Conservation (phyloP, 352 stramenopile genomes). For the Phytophthora ramorum region DNA sequence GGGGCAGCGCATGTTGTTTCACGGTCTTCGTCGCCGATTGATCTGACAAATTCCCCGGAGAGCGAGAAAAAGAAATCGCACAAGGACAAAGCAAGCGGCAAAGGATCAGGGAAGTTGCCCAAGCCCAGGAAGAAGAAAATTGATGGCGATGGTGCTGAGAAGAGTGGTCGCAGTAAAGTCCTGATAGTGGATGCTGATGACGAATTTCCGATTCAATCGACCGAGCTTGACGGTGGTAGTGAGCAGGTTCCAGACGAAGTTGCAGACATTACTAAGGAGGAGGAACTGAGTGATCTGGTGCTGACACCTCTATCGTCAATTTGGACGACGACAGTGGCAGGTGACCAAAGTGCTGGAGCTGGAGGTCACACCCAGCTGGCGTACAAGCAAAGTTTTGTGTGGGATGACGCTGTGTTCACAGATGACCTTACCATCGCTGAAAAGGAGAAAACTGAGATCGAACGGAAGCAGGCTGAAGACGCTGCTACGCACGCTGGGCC, state of each 20-base stretch:
- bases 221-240: not conserved
- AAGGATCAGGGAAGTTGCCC: slow-evolving; percentile 5
- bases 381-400: slow-evolving; percentile 82
- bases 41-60: slow-evolving; percentile 38
- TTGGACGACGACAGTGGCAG: slow-evolving; percentile 49
- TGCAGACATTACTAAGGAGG: slow-evolving; percentile 8
- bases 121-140: slow-evolving; percentile 26
- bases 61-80: slow-evolving; percentile 24
- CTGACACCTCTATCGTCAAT: slow-evolving; percentile 59
- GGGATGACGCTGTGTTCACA: slow-evolving; percentile 71
- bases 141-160: slow-evolving; percentile 8
- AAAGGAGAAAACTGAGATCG: slow-evolving; percentile 20
- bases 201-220: not conserved
- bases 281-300: slow-evolving; percentile 9
- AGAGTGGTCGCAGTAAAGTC: slow-evolving; percentile 10
- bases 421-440: slow-evolving; percentile 44
- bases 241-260: slow-evolving; percentile 12
- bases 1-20: slow-evolving; percentile 25
- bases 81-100: slow-evolving; percentile 11
- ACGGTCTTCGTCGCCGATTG: slow-evolving; percentile 34
- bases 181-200: slow-evolving; percentile 27
- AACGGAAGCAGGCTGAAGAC: slow-evolving; percentile 33
- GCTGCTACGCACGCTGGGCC: not conserved
- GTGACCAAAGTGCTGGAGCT: slow-evolving; percentile 3
- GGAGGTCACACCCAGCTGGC: slow-evolving; percentile 30